Base-by-base conservation (phyloP, 306 rosid genomes). In the Rubus idaeus region DNA sequence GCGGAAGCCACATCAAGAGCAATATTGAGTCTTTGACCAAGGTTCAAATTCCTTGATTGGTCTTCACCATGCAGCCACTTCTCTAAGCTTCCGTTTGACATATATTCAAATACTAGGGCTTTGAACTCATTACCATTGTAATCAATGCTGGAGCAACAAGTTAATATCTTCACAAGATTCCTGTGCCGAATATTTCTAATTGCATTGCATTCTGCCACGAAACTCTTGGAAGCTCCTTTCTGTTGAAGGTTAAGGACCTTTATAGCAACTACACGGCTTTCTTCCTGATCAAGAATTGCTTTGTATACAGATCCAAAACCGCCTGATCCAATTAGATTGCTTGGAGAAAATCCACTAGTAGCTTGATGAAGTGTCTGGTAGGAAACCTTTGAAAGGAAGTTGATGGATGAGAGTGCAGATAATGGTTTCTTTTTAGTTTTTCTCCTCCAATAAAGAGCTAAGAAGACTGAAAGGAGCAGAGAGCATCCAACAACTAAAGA, bases 91-190 rank as follows among this genome's bases (percentile, higher is more conserved):
- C 88, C 85, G 0, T 87, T 73, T 1, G 83, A 12, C 87, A 85
- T 87, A 61, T 77, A 87, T 40, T 84, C 75, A 51, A 79, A 80
- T 5, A 84, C 82, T 6, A 84, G 8, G 35, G 85, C 83, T 65
- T 84, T 84, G 73, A 84, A 87, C 1, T 84, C 85, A 18, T 82
- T 71, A 4, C 86, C 88, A 5, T 76, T 30, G 68, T 77, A 18
- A 21, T 77, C 80, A 1, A 18, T 10, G 56, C 82, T 82, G 3
- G 85, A 87, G 64, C 83, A 79, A 37, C 80, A 75, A 18, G 76
- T 83, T 49, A 79, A 8, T 64, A 85, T 85, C 83, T 85, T 79
- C 16, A 88, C 84, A 67, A 88, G 91, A 73, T 88, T 88, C 0
- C 83, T 49, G 74, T 88, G 87, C 63, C 83, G 64, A 37, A 81